Evolutionary conservation across 2,329 filamentous ascomycete species (phyloP).

Genomic region (Elsinoe ampelina): DNA sequence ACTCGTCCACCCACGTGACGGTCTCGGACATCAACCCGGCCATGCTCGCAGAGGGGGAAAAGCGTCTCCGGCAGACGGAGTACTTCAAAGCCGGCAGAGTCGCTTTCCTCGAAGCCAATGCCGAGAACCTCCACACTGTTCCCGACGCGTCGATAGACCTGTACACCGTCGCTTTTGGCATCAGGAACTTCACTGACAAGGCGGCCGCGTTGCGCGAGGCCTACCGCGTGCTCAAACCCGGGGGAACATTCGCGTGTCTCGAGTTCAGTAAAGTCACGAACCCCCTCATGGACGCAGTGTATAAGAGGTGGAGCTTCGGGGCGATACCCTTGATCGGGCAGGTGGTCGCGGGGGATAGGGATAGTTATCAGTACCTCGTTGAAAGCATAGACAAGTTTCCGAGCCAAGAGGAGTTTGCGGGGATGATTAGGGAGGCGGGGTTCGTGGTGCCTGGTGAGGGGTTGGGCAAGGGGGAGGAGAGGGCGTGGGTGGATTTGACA

Average conservation of each 20-base stretch:
- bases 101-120: conserved; percentile 83
- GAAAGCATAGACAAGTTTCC: conserved; percentile 96
- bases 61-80: conserved; percentile 58
- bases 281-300: conserved; percentile 69
- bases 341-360: conserved; percentile 82
- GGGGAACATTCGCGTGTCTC: conserved; percentile 90
- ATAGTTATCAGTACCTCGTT: conserved; percentile 96
- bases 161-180: conserved; percentile 96
- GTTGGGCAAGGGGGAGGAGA: conserved; percentile 31
- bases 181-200: conserved; percentile 94
- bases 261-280: conserved; percentile 86
- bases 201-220: conserved; percentile 73
- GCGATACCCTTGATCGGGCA: conserved; percentile 94
- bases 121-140: conserved; percentile 62
- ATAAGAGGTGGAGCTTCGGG: conserved; percentile 92
- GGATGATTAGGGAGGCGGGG: conserved; percentile 74
- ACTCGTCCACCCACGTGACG: conserved; percentile 70
- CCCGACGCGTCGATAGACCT: conserved; percentile 69
- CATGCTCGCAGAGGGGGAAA: conserved; percentile 83
- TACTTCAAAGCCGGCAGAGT: conserved; percentile 48
- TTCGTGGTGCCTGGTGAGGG: conserved; percentile 63
- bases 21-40: conserved; percentile 93
- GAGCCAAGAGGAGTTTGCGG: conserved; percentile 69
- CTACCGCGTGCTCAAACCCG: conserved; percentile 80
- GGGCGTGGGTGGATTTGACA: conserved; percentile 82